phyloP scores from a whole-genome alignment of 495 filamentous ascomycete species.

The Aspergillus nanangensis region DNA sequence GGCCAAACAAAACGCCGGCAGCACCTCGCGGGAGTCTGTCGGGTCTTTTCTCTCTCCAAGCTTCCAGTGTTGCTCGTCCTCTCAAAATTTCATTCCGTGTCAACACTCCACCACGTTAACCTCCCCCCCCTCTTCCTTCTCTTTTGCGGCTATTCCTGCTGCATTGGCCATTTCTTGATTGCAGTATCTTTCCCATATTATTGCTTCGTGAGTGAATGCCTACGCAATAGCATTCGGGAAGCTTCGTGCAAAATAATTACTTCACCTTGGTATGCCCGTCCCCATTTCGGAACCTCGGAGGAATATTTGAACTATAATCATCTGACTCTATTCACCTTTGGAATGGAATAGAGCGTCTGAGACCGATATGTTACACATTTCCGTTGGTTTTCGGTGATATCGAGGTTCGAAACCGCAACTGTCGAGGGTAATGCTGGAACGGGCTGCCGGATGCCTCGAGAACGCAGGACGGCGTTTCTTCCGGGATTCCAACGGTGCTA shows the following conservation, averaged over 20 bases:
- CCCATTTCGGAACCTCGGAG: slow-evolving; percentile 8
- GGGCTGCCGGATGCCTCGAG: slow-evolving; percentile 71
- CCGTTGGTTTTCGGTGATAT: slow-evolving; percentile 21
- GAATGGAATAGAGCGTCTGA: neutral
- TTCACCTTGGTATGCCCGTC: slow-evolving; percentile 18
- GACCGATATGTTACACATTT: slow-evolving; percentile 27
- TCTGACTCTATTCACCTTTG: slow-evolving; percentile 12
- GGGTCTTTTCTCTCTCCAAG: slow-evolving; percentile 13
- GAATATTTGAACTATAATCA: neutral
- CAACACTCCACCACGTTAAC: slow-evolving; percentile 6
- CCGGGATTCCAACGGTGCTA: slow-evolving; percentile 49
- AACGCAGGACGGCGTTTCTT: slow-evolving; percentile 67
- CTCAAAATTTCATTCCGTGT: slow-evolving; percentile 14
- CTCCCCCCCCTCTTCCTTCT: neutral
- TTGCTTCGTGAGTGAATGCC: neutral
- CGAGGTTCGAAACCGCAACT: slow-evolving; percentile 35
- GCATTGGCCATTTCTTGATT: no score
- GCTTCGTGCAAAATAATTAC: slow-evolving; percentile 6
- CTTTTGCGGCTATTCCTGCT: no score
- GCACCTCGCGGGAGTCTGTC: slow-evolving; percentile 20
- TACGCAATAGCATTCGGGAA: slow-evolving; percentile 4
- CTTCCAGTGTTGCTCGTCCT: slow-evolving; percentile 7
- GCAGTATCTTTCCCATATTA: no score
- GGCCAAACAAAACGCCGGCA: slow-evolving; percentile 36
- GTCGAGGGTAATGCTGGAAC: slow-evolving; percentile 76